Evolutionary conservation across 2,329 filamentous ascomycete genomes (phyloP).

Genomic region (Chaetothyriales sp.): DNA sequence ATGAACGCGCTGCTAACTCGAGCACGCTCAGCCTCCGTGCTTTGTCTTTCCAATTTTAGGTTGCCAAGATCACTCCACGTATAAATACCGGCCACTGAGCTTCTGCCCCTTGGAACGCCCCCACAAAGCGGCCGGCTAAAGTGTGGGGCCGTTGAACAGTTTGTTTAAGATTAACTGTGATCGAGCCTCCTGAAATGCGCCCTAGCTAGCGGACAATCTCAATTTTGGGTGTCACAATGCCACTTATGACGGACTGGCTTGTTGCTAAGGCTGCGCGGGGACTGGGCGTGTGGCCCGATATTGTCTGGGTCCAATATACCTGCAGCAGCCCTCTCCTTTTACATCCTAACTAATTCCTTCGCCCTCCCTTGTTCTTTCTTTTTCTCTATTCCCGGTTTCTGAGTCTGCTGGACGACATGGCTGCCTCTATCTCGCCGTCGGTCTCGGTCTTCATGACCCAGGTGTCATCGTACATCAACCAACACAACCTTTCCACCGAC

Average conservation of each 20-base stretch:
- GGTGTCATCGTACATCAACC: conserved; percentile 12
- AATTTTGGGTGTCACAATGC: neutral
- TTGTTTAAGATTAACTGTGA: neutral
- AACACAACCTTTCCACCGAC: conserved; percentile 14
- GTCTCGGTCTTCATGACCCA: conserved; percentile 20
- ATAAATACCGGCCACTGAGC: neutral
- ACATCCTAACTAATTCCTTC: neutral
- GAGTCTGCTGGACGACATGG: conserved; percentile 6
- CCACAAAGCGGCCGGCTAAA: neutral
- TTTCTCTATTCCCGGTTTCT: neutral
- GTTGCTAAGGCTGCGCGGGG: neutral
- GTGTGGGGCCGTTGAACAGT: neutral
- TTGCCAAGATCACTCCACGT: neutral
- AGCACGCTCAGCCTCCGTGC: neutral
- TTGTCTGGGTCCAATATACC: neutral
- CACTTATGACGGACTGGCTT: neutral
- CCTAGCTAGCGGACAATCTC: neutral
- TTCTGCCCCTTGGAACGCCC: neutral
- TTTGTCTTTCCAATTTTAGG: neutral
- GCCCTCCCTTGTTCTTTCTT: neutral
- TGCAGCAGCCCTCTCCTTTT: neutral
- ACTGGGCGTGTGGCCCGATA: neutral
- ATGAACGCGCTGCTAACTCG: neutral
- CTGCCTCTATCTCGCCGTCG: conserved; percentile 18
- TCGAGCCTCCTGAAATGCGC: neutral